phyloP scores from a whole-genome alignment of 225 moss, liverwort and hornwort species.

The Lunularia cruciata region DNA sequence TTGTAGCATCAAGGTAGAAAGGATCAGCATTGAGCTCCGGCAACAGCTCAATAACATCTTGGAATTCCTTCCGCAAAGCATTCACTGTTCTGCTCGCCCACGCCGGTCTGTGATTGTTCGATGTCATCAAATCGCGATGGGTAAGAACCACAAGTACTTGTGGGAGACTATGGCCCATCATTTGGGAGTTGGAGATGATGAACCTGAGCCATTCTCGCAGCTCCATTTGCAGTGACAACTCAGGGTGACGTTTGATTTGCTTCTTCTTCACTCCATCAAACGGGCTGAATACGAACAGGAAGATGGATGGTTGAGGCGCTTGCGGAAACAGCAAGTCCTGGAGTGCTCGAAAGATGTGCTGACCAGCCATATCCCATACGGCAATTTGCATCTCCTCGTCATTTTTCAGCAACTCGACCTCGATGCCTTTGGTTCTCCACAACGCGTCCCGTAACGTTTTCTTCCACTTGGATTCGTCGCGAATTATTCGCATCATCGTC shows the following conservation, averaged over 20 bases:
- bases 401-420: conserved; percentile 22
- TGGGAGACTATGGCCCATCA: conserved; percentile 3
- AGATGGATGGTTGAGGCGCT: conserved; percentile 1
- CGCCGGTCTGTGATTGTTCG: not conserved
- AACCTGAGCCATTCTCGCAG: conserved; percentile 16
- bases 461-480: not conserved
- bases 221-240: conserved; percentile 5
- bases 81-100: not conserved
- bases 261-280: not conserved
- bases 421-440: conserved; percentile 6
- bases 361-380: conserved; percentile 20
- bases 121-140: conserved; percentile 16
- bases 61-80: not conserved
- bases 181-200: conserved; percentile 10
- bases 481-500: conserved; percentile 9
- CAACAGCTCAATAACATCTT: not conserved
- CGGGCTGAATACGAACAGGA: conserved; percentile 25
- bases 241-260: conserved; percentile 1
- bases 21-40: not conserved
- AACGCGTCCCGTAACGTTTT: not conserved
- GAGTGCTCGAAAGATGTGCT: conserved; percentile 2
- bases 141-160: conserved; percentile 10
- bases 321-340: conserved; percentile 20
- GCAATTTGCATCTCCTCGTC: conserved; percentile 14
- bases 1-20: not conserved